Base-by-base conservation (phyloP, 495 filamentous ascomycete genomes). In the Penicillium samsonianum region DNA sequence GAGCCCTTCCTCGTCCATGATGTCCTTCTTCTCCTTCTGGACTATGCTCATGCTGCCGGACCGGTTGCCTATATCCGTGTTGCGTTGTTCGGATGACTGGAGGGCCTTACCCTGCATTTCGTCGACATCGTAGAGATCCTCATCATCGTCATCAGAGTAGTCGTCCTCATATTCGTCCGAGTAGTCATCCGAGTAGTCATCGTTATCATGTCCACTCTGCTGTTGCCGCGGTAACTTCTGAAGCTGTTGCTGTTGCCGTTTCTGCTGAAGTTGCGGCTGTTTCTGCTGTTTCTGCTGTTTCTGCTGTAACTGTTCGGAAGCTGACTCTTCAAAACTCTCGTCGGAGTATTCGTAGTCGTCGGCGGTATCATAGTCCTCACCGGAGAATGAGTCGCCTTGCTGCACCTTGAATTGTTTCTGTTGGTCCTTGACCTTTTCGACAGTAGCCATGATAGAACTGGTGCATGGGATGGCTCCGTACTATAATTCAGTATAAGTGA, bases 1-100 rank as follows among this genome's bases (percentile, higher is more conserved):
- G 62, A 96, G 78, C 56, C 76, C 76, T 12, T 79, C 76, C 50
- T 78, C 65, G 19, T 79, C 74, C 26, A 71, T 62, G 16, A 71
- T 61, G 14, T 49, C 57, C 58, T 71, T 71, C 55, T 65, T 58
- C 45, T 66, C 57, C 37, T 67, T 52, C n/a, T 63, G 52, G 19
- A 65, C 60, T 16, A 65, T 55, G 23, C 73, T 60, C 66, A 77
- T 74, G 20, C 58, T 64, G 2, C 72, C 71, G 33, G 55, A 60
- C 25, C 64, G 57, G 16, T 59, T 62, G 47, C n/a, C n/a, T n/a
- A 45, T 37, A 14, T 57, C 37, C 14, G 37, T 31, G 26, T 38
- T 47, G n/a, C n/a, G 50, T 50, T 45, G 35, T 64, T 44, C 48
- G 66, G 62, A 84, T 4, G 72, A 71, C 57, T 80, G 75, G 72